Evolutionary conservation across 2,329 filamentous ascomycete genomes (phyloP).

Genomic region (Ophiocordyceps camponoti-leonardi): DNA sequence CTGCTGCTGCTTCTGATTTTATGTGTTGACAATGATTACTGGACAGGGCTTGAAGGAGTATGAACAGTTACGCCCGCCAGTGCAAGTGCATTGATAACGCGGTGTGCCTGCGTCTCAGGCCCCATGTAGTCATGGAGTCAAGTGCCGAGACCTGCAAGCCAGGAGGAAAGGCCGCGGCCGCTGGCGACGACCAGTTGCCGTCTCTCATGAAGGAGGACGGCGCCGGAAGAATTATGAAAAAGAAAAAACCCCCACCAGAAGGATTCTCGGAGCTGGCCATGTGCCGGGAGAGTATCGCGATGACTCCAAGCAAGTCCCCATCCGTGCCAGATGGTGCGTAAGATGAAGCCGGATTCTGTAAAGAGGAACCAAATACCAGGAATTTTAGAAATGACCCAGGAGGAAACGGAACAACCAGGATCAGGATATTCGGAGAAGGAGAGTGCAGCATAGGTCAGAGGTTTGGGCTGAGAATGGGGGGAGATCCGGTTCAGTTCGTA

Average conservation of each 20-base stretch:
- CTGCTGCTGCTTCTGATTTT: too few species aligned
- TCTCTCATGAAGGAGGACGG: not conserved
- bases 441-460: too few species aligned
- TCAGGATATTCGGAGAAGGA: too few species aligned
- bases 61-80: not conserved
- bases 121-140: not conserved
- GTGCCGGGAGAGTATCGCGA: not conserved
- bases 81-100: slow-evolving; percentile 1
- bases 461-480: too few species aligned
- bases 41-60: not conserved
- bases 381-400: not conserved
- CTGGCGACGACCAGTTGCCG: not conserved
- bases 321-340: too few species aligned
- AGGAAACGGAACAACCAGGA: too few species aligned
- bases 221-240: not conserved
- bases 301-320: too few species aligned
- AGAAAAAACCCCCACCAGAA: not conserved
- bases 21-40: not conserved
- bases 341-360: too few species aligned
- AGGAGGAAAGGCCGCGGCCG: not conserved
- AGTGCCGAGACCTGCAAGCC: not conserved
- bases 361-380: not conserved
- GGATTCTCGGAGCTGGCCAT: not conserved
- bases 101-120: not conserved
- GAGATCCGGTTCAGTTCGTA: too few species aligned